Base-by-base conservation (phyloP, 805 yeast genomes). In the Babjeviella inositovora region DNA sequence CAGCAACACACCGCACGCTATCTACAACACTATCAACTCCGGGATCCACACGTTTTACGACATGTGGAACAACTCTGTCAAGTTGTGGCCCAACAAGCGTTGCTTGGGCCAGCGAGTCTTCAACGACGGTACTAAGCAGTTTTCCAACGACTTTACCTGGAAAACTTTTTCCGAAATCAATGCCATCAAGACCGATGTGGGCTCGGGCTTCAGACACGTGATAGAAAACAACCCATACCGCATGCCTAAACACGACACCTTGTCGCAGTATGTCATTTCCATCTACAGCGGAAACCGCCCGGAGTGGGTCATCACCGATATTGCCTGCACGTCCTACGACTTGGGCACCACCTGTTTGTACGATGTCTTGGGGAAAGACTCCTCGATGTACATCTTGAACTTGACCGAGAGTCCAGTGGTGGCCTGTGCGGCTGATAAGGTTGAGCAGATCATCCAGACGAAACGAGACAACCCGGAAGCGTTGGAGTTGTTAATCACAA, bases 391-490 rank as follows among this genome's bases (percentile, higher is more conserved):
- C 31, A 51, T 53, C 24, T 42, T 53, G 29, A 36, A 34, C 9
- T 3, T 15, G 9, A 20, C 22, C 8, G 15, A 12, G 9, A 39
- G n/a, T n/a, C n/a, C n/a, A n/a, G n/a, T n/a, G n/a, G 50, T 73
- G 17, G 51, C 72, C 11, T 51, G 65, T 22, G 57, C 81, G 6
- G 57, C 55, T 27, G 51, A 52, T 22, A 69, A 74, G 33, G 41
- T 73, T 27, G 42, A 45, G 15, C 45, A 39, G n/a, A 41, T 73
- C 11, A 42, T 74, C 21, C 45, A 49, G 7, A 49, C 68, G 34
- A 50, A 62, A 26, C 45, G 53, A 3, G 23, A 34, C 10, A 24
- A 33, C 29, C 44, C 50, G 5, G 36, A 43, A 2, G 32, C 46
- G 8, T 45, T 65, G 27, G n/a, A n/a, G n/a, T n/a, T n/a, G n/a